phyloP scores from a whole-genome alignment of 2,329 filamentous ascomycete genomes.

The Pseudonectria foliicola region DNA sequence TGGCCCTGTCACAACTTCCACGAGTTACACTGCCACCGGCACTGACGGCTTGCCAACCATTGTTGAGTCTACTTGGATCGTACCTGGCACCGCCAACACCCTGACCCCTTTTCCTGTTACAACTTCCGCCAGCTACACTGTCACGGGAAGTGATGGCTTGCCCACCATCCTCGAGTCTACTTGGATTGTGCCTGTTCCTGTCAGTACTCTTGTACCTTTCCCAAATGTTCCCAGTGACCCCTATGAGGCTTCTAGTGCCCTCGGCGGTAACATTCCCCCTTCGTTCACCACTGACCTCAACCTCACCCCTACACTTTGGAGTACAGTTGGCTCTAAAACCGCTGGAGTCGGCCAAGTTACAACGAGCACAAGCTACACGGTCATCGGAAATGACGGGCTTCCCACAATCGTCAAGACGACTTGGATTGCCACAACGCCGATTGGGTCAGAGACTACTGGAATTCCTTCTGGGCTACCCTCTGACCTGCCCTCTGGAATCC shows the following conservation, averaged over 20 bases:
- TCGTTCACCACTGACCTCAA: conserved; percentile 5
- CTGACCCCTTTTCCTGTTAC: too few species aligned
- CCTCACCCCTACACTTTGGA: conserved; percentile 3
- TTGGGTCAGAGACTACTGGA: background rate
- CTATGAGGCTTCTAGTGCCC: conserved; percentile 9
- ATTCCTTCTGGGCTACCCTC: conserved; percentile 2
- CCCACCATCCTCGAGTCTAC: conserved; percentile 23
- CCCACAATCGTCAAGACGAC: background rate
- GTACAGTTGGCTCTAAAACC: conserved; percentile 4
- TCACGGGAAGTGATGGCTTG: conserved; percentile 15
- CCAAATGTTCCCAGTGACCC: conserved; percentile 4
- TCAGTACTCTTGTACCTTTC: conserved; percentile 12
- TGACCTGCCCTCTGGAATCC: conserved; percentile 18
- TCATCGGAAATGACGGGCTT: background rate
- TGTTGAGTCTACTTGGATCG: conserved; percentile 26
- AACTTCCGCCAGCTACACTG: conserved; percentile 23
- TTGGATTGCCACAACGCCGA: background rate
- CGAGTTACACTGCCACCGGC: conserved; percentile 23
- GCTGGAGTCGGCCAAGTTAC: background rate
- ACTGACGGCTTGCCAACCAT: conserved; percentile 9
- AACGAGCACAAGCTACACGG: conserved; percentile 1
- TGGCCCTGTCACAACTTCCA: conserved; percentile 19
- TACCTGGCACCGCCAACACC: conserved; percentile 19
- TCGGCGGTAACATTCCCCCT: conserved; percentile 11
- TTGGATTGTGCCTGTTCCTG: conserved; percentile 21